phyloP scores from a whole-genome alignment of 129 eudicot species.

The Glebionis coronaria region DNA sequence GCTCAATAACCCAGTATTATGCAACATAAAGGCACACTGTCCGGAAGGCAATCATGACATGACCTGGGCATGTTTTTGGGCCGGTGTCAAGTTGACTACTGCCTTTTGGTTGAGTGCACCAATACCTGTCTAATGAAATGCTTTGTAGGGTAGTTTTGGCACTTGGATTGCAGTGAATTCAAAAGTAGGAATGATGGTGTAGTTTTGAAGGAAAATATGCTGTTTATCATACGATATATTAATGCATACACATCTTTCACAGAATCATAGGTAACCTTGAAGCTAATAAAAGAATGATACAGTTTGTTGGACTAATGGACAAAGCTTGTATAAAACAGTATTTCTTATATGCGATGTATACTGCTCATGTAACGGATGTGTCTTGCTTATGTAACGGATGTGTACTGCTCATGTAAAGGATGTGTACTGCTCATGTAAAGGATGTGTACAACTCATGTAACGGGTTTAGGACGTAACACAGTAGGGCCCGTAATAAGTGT shows the following conservation, averaged over 20 bases:
- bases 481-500: slow-evolving; percentile 19
- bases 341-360: too few species aligned
- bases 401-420: too few species aligned
- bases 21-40: slow-evolving; percentile 15
- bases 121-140: slow-evolving; percentile 6
- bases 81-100: slow-evolving; percentile 12
- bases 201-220: neutral
- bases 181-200: slow-evolving; percentile 22
- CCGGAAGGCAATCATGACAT: too few species aligned
- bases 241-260: neutral
- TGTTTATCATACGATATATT: neutral
- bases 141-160: slow-evolving; percentile 29
- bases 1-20: neutral
- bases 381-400: too few species aligned
- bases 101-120: slow-evolving; percentile 22
- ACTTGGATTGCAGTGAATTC: slow-evolving; percentile 16
- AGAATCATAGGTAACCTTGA: neutral
- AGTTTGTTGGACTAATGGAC: slow-evolving; percentile 2
- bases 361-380: slow-evolving; percentile 10
- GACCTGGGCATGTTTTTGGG: too few species aligned
- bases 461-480: slow-evolving; percentile 9
- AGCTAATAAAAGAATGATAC: slow-evolving; percentile 10
- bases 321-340: neutral
- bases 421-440: slow-evolving; percentile 4
- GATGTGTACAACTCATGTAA: slow-evolving; percentile 4